Conservation (phyloP, 139 green algal genomes). For the Eudorina sp. region DNA sequence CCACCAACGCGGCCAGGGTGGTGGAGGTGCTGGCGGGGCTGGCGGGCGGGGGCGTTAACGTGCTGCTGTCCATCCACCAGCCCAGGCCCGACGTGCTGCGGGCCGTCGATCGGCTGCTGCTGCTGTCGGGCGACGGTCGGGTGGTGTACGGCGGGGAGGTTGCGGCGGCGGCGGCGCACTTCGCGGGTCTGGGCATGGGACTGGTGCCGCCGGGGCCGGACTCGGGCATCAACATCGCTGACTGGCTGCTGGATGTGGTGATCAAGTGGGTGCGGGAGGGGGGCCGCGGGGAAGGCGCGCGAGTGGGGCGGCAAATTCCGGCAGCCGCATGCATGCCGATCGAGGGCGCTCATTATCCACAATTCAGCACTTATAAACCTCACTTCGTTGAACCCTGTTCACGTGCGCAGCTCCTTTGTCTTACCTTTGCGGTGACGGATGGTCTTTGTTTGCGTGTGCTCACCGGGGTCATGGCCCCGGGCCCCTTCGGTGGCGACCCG, state of each 20-base stretch:
- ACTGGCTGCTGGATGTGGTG: constrained; percentile 82
- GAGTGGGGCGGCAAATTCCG: not conserved
- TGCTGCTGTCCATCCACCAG: constrained; percentile 81
- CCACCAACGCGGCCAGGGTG: constrained; percentile 77
- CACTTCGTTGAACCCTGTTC: too few species aligned
- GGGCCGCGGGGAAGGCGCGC: not conserved
- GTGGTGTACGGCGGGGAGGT: constrained; percentile 65
- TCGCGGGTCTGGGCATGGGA: constrained; percentile 48
- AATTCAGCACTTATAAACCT: too few species aligned
- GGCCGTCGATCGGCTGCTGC: constrained; percentile 71
- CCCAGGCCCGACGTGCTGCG: constrained; percentile 77
- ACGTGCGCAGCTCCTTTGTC: too few species aligned
- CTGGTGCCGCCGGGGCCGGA: constrained; percentile 16
- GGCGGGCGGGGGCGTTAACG: constrained; percentile 64
- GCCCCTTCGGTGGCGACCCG: too few species aligned
- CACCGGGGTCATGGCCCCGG: too few species aligned
- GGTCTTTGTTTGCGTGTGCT: too few species aligned
- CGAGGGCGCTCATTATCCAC: too few species aligned
- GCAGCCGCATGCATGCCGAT: too few species aligned
- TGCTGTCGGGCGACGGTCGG: constrained; percentile 68
- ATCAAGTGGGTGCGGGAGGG: constrained; percentile 58
- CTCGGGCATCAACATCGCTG: constrained; percentile 67
- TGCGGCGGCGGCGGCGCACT: constrained; percentile 49
- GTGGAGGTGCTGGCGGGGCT: constrained; percentile 76
- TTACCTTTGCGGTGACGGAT: too few species aligned